These are phyloP conservation scores for Arabidopsis thaliana DNA, from an alignment of 345 rosid genomes.

Conservation along the genomic window DNA sequence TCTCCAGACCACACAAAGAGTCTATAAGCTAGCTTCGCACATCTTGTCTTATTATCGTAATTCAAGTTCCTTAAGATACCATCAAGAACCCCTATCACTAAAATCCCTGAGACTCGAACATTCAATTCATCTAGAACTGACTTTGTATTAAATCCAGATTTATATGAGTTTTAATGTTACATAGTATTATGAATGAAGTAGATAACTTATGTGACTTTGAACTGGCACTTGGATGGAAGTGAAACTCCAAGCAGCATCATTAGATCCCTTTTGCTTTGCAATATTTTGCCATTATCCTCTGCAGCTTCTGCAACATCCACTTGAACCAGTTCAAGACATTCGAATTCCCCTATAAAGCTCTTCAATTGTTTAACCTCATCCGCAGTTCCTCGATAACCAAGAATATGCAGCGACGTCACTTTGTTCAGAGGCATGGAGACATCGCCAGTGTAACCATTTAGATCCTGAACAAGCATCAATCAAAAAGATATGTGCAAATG, in stretches of 20 bases:
- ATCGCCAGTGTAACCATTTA: neutral
- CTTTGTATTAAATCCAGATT: conserved; percentile 61
- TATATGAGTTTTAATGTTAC: too few relatives aligned
- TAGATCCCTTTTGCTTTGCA: neutral
- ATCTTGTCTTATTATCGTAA: conserved; percentile 56
- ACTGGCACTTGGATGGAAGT: neutral
- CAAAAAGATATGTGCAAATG: neutral
- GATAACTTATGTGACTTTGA: neutral
- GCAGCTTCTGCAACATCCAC: neutral
- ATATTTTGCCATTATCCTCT: neutral
- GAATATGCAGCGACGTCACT: neutral
- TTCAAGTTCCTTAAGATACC: conserved; percentile 62
- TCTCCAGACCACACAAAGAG: conserved; percentile 79
- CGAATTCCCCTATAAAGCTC: neutral
- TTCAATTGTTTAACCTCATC: neutral
- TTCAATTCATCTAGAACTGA: conserved; percentile 57
- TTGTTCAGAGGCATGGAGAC: neutral
- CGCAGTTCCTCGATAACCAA: neutral
- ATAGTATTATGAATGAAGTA: too few relatives aligned
- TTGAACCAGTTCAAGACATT: neutral
- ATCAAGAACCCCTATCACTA: conserved; percentile 78
- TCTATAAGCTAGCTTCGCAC: conserved; percentile 70
- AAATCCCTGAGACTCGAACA: conserved; percentile 71
- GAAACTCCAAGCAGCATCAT: conserved; percentile 1
- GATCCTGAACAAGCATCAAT: neutral